These are phyloP conservation scores for Nemania diffusa DNA, from an alignment of 2,329 filamentous ascomycete species.

Conservation along the genomic window DNA sequence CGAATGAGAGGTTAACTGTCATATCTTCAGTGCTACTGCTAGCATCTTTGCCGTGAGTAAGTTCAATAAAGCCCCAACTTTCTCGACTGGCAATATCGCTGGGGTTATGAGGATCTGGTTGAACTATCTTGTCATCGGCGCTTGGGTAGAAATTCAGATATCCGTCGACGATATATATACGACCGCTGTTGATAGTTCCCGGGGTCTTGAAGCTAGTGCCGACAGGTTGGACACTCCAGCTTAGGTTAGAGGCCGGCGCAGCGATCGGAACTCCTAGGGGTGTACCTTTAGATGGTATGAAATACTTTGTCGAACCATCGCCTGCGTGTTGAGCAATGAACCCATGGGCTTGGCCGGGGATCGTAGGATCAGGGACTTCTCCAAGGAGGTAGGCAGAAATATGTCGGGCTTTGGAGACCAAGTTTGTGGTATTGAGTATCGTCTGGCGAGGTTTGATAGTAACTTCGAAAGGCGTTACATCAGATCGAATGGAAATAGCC, in stretches of 20 bases:
- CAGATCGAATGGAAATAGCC: neutral
- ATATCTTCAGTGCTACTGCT: constrained; percentile 49
- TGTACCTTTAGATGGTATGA: constrained; percentile 9
- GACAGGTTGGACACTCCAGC: constrained; percentile 3
- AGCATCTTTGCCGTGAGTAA: constrained; percentile 20
- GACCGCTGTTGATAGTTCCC: constrained; percentile 28
- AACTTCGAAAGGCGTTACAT: constrained; percentile 13
- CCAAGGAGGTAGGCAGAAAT: constrained; percentile 29
- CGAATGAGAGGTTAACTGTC: constrained; percentile 59
- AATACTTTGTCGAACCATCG: constrained; percentile 25
- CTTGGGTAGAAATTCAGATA: constrained; percentile 24
- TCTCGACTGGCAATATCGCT: constrained; percentile 22
- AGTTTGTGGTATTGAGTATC: neutral
- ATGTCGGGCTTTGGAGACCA: neutral
- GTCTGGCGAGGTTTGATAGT: neutral
- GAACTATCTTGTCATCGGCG: constrained; percentile 8
- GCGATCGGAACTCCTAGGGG: neutral
- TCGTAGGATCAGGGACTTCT: neutral
- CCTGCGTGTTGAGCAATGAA: constrained; percentile 25
- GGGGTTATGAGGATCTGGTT: constrained; percentile 35
- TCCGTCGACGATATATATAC: constrained; percentile 32
- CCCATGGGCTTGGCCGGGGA: neutral
- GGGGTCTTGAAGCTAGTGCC: constrained; percentile 31
- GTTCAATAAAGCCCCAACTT: constrained; percentile 32
- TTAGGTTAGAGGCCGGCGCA: neutral